Evolutionary conservation across 768 basidiomycete species (phyloP).

Genomic region (Udeniomyces megalosporus): DNA sequence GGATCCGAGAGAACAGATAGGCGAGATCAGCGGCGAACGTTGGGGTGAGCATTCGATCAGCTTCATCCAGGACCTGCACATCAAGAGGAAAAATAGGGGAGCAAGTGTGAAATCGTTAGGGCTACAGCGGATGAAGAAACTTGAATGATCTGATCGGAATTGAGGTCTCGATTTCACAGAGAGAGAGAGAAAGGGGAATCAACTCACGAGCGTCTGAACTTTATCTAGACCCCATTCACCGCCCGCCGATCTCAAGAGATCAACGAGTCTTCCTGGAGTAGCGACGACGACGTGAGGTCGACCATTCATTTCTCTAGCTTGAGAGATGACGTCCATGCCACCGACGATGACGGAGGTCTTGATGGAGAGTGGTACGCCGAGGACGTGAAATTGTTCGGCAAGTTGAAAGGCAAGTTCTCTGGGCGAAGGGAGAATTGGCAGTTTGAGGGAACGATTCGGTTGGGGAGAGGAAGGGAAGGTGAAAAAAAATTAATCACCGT

Average conservation of each 20-base stretch:
- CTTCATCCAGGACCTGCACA: slow-evolving; percentile 90
- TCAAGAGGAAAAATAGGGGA: neutral
- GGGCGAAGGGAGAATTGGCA: neutral
- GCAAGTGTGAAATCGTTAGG: neutral
- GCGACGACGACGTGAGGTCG: slow-evolving; percentile 88
- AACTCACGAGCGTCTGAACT: slow-evolving; percentile 63
- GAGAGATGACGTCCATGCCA: slow-evolving; percentile 95
- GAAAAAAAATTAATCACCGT: too few species aligned
- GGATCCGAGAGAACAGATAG: slow-evolving; percentile 57
- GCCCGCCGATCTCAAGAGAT: slow-evolving; percentile 62
- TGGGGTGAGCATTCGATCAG: slow-evolving; percentile 74
- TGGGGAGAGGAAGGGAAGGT: too few species aligned
- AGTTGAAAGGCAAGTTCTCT: slow-evolving; percentile 97
- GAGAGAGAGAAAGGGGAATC: too few species aligned
- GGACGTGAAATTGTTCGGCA: slow-evolving; percentile 82
- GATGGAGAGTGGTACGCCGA: slow-evolving; percentile 65
- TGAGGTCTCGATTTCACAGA: neutral
- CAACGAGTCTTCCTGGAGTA: slow-evolving; percentile 87
- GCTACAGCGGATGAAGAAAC: neutral
- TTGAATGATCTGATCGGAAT: too few species aligned
- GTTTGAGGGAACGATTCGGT: too few species aligned
- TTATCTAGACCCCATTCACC: slow-evolving; percentile 70
- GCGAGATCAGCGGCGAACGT: slow-evolving; percentile 77
- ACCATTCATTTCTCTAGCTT: slow-evolving; percentile 68
- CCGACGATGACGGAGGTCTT: slow-evolving; percentile 82